Percentiles rank a stretch among this genome's conserved stretches.
Conservation (phyloP, 345 rosid species). For the Pseudoturritis turrita region DNA sequence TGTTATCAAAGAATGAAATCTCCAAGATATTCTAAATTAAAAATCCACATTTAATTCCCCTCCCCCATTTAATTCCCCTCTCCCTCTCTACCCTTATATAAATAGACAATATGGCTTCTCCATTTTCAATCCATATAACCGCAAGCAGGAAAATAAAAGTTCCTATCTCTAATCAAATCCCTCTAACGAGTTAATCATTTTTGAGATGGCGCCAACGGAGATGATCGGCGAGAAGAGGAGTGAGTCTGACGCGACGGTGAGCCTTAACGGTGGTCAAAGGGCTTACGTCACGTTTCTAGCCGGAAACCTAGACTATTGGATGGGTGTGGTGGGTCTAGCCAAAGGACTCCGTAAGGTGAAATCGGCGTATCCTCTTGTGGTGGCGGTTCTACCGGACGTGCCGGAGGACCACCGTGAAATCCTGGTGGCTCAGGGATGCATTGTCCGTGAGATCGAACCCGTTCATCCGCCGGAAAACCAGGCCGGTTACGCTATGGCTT, state of each 20-base stretch:
- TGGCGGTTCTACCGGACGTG: slow-evolving; percentile 60
- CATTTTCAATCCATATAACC: not conserved
- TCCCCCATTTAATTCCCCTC: too few species aligned
- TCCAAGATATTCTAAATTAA: too few species aligned
- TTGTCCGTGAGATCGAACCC: slow-evolving; percentile 52
- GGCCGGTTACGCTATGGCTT: slow-evolving; percentile 57
- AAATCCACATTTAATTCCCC: too few species aligned
- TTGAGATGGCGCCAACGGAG: not conserved
- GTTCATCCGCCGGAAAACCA: slow-evolving; percentile 50
- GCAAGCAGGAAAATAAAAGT: not conserved
- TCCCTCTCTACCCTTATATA: too few species aligned
- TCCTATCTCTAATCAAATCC: not conserved
- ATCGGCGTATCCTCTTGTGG: slow-evolving; percentile 54
- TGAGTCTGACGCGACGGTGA: not conserved
- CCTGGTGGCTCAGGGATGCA: slow-evolving; percentile 54
- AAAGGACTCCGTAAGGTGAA: slow-evolving; percentile 53
- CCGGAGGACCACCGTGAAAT: slow-evolving; percentile 57
- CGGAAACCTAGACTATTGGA: slow-evolving; percentile 55
- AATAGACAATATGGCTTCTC: too few species aligned
- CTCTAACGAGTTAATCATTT: not conserved
- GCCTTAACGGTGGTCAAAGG: not conserved
- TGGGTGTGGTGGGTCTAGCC: slow-evolving; percentile 68
- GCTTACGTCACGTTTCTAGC: slow-evolving; percentile 60
- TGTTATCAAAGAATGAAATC: too few species aligned
- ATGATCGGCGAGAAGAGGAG: not conserved